Evolutionary conservation across 371 early-diverging fungal species (phyloP).

Genomic region (Mortierella sp.): DNA sequence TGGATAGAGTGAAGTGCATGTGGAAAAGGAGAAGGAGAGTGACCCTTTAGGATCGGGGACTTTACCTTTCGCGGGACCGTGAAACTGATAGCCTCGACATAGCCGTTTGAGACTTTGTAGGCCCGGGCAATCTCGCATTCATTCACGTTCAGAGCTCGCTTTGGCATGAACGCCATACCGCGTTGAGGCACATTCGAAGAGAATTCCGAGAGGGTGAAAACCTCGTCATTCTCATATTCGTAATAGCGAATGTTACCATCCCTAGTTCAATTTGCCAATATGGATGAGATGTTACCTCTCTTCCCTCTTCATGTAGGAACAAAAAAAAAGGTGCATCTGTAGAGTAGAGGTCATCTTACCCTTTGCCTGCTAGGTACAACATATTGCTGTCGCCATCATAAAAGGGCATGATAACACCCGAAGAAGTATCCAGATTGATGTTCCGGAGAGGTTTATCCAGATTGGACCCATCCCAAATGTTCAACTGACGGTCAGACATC

Average conservation of each 20-base stretch:
- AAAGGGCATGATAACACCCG: conserved; percentile 94
- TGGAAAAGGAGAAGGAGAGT: too few relatives aligned
- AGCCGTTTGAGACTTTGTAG: conserved; percentile 82
- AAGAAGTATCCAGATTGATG: conserved; percentile 85
- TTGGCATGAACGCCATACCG: conserved; percentile 92
- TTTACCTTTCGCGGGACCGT: conserved; percentile 83
- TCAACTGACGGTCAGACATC: conserved; percentile 89
- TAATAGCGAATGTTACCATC: conserved; percentile 97
- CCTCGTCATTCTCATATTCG: conserved; percentile 85
- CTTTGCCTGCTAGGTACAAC: conserved; percentile 94
- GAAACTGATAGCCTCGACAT: conserved; percentile 94
- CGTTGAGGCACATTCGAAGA: conserved; percentile 92
- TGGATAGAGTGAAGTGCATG: too few relatives aligned
- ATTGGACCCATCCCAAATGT: conserved; percentile 82
- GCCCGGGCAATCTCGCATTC: conserved; percentile 91
- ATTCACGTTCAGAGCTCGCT: conserved; percentile 82
- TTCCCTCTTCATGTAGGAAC: too few relatives aligned
- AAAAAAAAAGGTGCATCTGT: not conserved
- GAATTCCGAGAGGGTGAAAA: conserved; percentile 84
- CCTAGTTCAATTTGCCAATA: conserved; percentile 53
- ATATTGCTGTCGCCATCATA: conserved; percentile 87
- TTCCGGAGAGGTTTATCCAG: conserved; percentile 78
- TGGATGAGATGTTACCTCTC: too few relatives aligned
- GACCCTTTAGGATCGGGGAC: too few relatives aligned
- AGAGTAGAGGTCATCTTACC: conserved; percentile 31